Evolutionary conservation across 345 rosid genomes (phyloP), one percentile per base, ranked within the genome.

Genomic region (Populus deltoides): DNA sequence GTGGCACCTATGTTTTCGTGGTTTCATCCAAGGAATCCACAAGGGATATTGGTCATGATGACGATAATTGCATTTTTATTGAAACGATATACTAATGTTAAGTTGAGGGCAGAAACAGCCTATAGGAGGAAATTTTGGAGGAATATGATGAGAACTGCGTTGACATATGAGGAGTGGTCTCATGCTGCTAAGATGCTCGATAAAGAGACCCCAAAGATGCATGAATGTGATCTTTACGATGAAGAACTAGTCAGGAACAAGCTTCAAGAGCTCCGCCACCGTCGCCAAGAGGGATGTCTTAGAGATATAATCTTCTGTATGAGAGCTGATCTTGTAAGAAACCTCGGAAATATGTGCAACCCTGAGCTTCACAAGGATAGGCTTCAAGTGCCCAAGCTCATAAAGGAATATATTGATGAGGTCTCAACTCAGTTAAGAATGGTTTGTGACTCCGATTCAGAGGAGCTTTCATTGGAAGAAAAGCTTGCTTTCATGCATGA

Each of bases 111-210:
- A 8, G 98, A 96, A 71, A 90, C 92, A 97, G 99, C 94, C 3
- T 96, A 96, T 70, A 55, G 97, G 74, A 91, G 99, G 88, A 96
- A 96, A 57, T 96, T 96, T 80, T 96, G 99, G 99, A 92, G 98
- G 92, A 94, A 93, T 41, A 88, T 92, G 99, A 96, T 90, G 98
- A 89, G 95, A 29, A 67, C 86, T 7, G 97, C 98, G 6, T 79
- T 94, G 85, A 92, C 98, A 39, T 91, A 92, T 43, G 99, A 96
- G 87, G 99, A 96, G 70, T 96, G 99, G 99, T 90, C 95, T 76
- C 99, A 93, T 82, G 98, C 99, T 70, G 97, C 99, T 69, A 94
- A 92, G 89, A 96, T 96, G 98, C 85, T 94, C 17, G 99, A 96
- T 16, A 96, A 83, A 67, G 99, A 94, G 81, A 88, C 97, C 5